These are phyloP conservation scores for Trichomonas gallinae DNA, from an alignment of 208 protist genomes.

Conservation along the genomic window DNA sequence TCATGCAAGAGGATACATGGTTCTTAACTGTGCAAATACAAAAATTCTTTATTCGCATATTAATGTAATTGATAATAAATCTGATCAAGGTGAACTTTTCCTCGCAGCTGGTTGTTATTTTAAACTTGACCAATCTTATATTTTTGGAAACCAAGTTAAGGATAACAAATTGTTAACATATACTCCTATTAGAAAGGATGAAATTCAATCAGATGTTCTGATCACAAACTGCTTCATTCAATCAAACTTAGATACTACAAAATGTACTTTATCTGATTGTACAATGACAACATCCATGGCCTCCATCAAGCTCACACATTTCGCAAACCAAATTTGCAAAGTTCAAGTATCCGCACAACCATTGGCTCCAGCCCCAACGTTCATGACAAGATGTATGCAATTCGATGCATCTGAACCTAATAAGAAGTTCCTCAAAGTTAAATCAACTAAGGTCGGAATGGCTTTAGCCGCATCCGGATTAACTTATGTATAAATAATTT, in stretches of 20 bases:
- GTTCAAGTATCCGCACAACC: background rate
- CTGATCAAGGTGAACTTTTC: background rate
- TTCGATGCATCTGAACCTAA: background rate
- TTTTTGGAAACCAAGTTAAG: background rate
- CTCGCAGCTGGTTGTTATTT: background rate
- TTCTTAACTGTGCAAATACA: background rate
- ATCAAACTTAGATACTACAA: background rate
- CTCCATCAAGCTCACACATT: background rate
- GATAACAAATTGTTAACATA: background rate
- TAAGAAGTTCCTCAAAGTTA: background rate
- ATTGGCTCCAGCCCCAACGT: background rate
- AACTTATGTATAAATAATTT: background rate
- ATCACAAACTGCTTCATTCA: background rate
- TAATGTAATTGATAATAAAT: background rate
- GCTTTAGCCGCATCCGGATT: background rate
- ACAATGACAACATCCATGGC: background rate
- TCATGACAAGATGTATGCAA: background rate
- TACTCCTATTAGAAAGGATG: background rate
- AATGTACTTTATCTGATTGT: background rate
- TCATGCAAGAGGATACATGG: background rate
- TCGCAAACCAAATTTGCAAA: background rate
- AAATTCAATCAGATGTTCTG: background rate
- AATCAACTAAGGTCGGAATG: background rate
- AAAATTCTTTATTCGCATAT: background rate
- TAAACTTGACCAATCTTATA: background rate